Evolutionary conservation across 1,284 basidiomycete genomes (phyloP).

Genomic region (Thecaphora thlaspeos): DNA sequence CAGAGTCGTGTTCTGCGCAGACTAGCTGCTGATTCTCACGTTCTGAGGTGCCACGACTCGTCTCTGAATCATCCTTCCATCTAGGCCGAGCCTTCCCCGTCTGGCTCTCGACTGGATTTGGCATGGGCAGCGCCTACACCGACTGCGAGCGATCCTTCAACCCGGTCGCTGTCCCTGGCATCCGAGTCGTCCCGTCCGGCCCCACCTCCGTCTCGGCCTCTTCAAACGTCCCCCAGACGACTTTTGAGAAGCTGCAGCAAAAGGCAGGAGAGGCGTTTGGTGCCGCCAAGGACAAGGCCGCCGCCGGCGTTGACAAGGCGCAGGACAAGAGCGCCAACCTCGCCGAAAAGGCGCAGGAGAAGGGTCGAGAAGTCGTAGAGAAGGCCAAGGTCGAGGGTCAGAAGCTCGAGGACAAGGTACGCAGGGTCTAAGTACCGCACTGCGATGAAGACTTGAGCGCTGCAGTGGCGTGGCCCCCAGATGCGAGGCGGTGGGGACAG

Average conservation of each 20-base stretch:
- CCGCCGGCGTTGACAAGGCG: constrained; percentile 29
- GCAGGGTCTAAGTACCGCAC: constrained; percentile 42
- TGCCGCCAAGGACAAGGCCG: constrained; percentile 37
- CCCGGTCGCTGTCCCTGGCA: constrained; percentile 85
- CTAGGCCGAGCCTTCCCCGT: constrained; percentile 98
- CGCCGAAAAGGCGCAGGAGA: constrained; percentile 25
- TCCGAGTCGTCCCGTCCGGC: constrained; percentile 67
- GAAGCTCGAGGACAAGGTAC: constrained; percentile 47
- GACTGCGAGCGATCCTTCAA: constrained; percentile 97
- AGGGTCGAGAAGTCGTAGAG: constrained; percentile 41
- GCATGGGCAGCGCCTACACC: constrained; percentile 76
- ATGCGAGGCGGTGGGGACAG: no score
- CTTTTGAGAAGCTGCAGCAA: constrained; percentile 49
- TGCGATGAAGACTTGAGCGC: no score
- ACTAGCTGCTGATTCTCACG: constrained; percentile 1
- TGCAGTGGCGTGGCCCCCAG: no score
- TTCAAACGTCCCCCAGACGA: constrained; percentile 28
- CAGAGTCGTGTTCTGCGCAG: constrained; percentile 5
- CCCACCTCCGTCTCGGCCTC: constrained; percentile 50
- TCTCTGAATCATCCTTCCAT: no score
- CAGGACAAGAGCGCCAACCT: constrained; percentile 26
- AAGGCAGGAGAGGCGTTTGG: constrained; percentile 51
- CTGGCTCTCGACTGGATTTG: constrained; percentile 86
- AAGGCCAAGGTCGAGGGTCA: constrained; percentile 40
- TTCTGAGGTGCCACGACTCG: no score